Conservation (phyloP, 2,329 filamentous ascomycete species). For the Chrysoporthe austroafricana region DNA sequence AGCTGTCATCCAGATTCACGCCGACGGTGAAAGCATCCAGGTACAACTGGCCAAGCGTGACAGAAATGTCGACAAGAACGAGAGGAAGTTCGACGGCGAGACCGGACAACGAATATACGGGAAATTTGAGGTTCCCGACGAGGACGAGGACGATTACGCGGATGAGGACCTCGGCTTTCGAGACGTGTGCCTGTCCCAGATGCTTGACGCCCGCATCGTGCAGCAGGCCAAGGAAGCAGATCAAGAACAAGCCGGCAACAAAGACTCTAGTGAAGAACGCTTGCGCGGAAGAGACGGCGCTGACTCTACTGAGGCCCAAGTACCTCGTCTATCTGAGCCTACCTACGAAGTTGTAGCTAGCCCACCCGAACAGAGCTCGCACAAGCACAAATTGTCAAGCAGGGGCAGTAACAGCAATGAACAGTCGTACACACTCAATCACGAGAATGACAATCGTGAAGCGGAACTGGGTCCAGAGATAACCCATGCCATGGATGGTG, state of each 20-base stretch:
- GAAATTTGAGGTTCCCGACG: constrained; percentile 74
- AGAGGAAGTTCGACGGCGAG: constrained; percentile 65
- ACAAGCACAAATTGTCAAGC: constrained; percentile 12
- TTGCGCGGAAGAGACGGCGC: neutral
- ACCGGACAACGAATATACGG: constrained; percentile 76
- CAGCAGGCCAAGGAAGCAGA: constrained; percentile 42
- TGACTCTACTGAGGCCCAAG: neutral
- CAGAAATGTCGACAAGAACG: constrained; percentile 56
- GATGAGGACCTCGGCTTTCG: constrained; percentile 63
- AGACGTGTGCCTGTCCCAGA: constrained; percentile 61
- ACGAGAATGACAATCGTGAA: constrained; percentile 22
- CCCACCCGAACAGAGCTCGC: constrained; percentile 17
- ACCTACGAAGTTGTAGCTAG: constrained; percentile 22
- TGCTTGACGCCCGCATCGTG: constrained; percentile 71
- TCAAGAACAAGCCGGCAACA: neutral
- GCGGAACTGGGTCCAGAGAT: constrained; percentile 20
- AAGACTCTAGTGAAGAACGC: neutral
- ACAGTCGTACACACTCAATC: constrained; percentile 12
- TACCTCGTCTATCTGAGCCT: constrained; percentile 1
- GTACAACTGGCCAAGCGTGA: constrained; percentile 73
- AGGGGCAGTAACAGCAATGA: constrained; percentile 34
- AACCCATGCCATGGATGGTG: constrained; percentile 9
- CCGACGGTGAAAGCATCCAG: constrained; percentile 55
- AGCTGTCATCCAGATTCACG: constrained; percentile 59
- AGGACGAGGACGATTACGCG: constrained; percentile 63